Evolutionary conservation across 2,329 filamentous ascomycete species (phyloP).

Genomic region (Phoma sp.): DNA sequence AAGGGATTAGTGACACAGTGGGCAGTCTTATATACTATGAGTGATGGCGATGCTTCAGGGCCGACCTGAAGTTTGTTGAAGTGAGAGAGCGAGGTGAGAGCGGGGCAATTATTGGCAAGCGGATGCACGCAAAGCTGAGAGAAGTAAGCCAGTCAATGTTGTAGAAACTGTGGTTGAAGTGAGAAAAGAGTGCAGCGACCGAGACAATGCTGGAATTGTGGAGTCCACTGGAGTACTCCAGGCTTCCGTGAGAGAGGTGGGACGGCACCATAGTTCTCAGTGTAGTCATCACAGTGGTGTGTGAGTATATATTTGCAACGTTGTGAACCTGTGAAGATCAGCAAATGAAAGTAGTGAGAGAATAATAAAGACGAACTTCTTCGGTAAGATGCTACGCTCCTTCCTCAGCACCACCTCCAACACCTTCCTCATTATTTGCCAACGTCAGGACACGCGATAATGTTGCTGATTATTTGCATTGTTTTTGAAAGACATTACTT

Average conservation of each 20-base stretch:
- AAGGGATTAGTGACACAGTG: neutral
- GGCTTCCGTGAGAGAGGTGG: no score
- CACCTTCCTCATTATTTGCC: neutral
- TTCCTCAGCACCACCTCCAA: no score
- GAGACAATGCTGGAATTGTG: no score
- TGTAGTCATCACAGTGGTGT: neutral
- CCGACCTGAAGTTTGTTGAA: neutral
- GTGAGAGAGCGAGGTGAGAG: conserved; percentile 4
- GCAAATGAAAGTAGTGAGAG: no score
- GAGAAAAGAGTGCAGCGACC: neutral
- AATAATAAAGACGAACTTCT: no score
- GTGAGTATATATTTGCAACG: no score
- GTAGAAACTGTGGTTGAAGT: neutral
- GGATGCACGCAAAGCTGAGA: neutral
- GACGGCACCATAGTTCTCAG: no score
- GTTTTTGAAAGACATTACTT: conserved; percentile 6
- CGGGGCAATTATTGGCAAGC: no score
- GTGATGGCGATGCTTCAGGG: neutral
- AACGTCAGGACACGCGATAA: neutral
- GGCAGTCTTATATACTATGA: conserved; percentile 2
- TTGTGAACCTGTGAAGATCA: no score
- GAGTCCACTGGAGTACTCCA: neutral
- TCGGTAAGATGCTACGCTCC: no score
- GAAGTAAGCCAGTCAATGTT: neutral
- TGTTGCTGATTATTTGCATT: neutral